These are phyloP conservation scores for Nicotiana attenuata DNA, from an alignment of 257 asterid genomes.

Conservation along the genomic window DNA sequence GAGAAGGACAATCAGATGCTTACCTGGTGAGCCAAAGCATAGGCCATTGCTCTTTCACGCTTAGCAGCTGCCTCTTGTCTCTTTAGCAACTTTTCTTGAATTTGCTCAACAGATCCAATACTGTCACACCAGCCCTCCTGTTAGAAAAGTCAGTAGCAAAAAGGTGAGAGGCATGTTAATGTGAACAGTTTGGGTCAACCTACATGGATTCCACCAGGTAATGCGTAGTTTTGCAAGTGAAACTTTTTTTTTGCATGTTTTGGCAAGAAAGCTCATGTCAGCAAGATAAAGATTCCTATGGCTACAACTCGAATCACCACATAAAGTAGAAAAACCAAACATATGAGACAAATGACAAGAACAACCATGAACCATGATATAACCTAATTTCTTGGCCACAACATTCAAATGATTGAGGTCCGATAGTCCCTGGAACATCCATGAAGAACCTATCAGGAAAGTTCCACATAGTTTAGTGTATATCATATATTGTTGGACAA, in stretches of 20 bases:
- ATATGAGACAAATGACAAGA: not conserved
- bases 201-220: not conserved
- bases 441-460: not conserved
- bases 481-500: not conserved
- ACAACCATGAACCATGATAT: not conserved
- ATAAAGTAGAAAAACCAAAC: not conserved
- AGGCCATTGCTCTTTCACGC: conserved; percentile 99
- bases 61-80: conserved; percentile 99
- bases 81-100: conserved; percentile 84
- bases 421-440: not conserved
- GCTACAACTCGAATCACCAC: not conserved
- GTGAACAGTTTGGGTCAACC: not conserved
- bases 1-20: conserved; percentile 13
- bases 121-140: conserved; percentile 99
- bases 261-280: not conserved
- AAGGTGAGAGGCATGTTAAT: not conserved
- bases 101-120: conserved; percentile 90
- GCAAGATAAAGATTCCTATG: not conserved
- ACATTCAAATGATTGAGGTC: not conserved
- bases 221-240: not conserved
- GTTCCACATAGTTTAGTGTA: not conserved
- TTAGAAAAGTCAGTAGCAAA: not conserved
- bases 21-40: conserved; percentile 98
- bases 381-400: not conserved
- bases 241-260: not conserved